Evolutionary conservation across 1,139 yeast species (phyloP).

Genomic region (Ashbya aceris): DNA sequence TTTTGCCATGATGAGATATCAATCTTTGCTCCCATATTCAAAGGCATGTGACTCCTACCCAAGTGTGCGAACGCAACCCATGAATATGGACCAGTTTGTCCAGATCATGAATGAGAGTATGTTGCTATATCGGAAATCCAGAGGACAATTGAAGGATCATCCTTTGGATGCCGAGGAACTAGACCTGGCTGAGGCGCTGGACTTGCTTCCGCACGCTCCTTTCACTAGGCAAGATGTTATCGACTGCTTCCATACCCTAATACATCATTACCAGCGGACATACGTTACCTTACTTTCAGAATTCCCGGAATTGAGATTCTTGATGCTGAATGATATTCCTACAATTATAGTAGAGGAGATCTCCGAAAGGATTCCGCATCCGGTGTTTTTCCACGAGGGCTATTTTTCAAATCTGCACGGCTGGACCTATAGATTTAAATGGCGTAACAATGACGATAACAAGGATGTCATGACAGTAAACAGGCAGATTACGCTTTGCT

Average conservation of each 20-base stretch:
- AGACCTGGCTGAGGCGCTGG: constrained; percentile 9
- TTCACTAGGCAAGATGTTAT: constrained; percentile 29
- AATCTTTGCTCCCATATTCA: constrained; percentile 33
- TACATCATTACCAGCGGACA: constrained; percentile 32
- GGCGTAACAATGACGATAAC: constrained; percentile 2
- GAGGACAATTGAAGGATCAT: constrained; percentile 16
- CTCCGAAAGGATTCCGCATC: constrained; percentile 25
- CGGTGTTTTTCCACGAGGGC: constrained; percentile 29
- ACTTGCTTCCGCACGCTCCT: constrained; percentile 23
- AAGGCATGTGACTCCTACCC: constrained; percentile 36
- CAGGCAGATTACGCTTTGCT: constrained; percentile 2
- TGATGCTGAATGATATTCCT: constrained; percentile 35
- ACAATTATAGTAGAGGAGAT: constrained; percentile 28
- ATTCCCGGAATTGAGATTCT: constrained; percentile 30
- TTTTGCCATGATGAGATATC: constrained; percentile 29
- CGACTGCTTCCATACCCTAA: constrained; percentile 30
- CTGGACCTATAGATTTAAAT: constrained; percentile 14
- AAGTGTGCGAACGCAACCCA: constrained; percentile 34
- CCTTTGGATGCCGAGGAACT: constrained; percentile 7
- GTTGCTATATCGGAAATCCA: constrained; percentile 20
- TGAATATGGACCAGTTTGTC: constrained; percentile 29
- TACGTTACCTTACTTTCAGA: constrained; percentile 30
- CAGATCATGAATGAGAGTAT: constrained; percentile 26
- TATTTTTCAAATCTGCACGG: constrained; percentile 28
- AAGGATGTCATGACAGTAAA: constrained; percentile 2